phyloP scores from a whole-genome alignment of 2,329 filamentous ascomycete species.

The Juglanconis sp. region DNA sequence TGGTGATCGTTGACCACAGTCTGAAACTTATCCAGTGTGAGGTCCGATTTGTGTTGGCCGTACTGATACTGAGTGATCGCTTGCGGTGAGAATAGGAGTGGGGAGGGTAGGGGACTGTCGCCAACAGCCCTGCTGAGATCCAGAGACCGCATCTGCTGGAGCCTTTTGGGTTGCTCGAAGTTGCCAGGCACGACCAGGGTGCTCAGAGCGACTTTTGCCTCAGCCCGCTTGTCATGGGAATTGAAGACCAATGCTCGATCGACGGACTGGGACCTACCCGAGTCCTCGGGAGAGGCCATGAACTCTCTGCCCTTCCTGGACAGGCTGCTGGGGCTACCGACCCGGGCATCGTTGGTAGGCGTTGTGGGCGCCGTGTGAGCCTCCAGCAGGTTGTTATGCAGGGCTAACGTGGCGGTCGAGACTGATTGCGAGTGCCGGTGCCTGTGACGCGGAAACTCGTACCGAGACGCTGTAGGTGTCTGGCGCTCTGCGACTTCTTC shows the following conservation, averaged over 20 bases:
- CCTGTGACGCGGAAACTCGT: conserved; percentile 36
- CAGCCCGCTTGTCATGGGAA: conserved; percentile 61
- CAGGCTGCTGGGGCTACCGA: conserved; percentile 42
- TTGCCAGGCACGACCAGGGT: conserved; percentile 60
- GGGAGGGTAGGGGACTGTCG: conserved; percentile 31
- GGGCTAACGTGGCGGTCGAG: conserved; percentile 41
- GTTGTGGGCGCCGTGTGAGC: conserved; percentile 34
- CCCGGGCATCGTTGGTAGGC: conserved; percentile 32
- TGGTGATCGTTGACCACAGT: conserved; percentile 25
- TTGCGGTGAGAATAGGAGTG: conserved; percentile 37
- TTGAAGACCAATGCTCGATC: conserved; percentile 58
- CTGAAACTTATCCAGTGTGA: conserved; percentile 37
- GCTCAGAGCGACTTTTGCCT: conserved; percentile 62
- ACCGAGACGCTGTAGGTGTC: conserved; percentile 28
- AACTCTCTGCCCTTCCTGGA: conserved; percentile 41
- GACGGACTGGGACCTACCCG: conserved; percentile 57
- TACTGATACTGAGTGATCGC: conserved; percentile 40
- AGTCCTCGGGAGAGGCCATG: conserved; percentile 39
- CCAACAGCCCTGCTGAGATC: conserved; percentile 33
- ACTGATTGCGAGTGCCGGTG: conserved; percentile 43
- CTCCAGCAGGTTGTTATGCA: conserved; percentile 34
- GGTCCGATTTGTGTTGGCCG: conserved; percentile 35
- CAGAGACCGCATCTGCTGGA: conserved; percentile 44
- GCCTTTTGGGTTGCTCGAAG: conserved; percentile 47
- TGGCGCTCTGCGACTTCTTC: conserved; percentile 30